These are phyloP conservation scores for Magnusiomyces sp. DNA, from an alignment of 1,139 yeast species.

Conservation along the genomic window DNA sequence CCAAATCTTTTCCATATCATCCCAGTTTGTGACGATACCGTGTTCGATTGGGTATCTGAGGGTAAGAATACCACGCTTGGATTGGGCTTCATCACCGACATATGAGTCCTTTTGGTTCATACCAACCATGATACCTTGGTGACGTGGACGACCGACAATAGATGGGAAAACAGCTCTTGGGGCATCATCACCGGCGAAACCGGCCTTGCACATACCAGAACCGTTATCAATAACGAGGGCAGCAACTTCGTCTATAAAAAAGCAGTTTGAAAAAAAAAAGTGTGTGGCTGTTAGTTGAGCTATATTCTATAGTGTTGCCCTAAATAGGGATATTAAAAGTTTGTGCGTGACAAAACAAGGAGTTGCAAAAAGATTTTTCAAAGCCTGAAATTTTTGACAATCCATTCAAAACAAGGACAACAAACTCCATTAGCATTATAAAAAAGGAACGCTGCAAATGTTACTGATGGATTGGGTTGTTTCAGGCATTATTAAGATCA, in stretches of 20 bases:
- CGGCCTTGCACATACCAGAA: constrained; percentile 99
- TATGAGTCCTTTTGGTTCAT: constrained; percentile 99
- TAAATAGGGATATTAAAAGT: not conserved
- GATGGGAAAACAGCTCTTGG: constrained; percentile 99
- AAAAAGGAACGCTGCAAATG: no score
- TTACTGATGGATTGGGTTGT: no score
- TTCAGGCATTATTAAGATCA: no score
- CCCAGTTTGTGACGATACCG: constrained; percentile 99
- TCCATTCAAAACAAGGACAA: no score
- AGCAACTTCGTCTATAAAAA: constrained; percentile 30
- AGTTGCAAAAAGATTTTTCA: no score
- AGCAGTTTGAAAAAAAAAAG: constrained; percentile 1
- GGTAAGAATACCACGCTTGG: constrained; percentile 99
- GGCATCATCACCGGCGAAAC: constrained; percentile 99
- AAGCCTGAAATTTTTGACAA: no score
- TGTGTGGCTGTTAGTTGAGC: constrained; percentile 5
- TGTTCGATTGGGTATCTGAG: constrained; percentile 99
- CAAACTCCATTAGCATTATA: no score
- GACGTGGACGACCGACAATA: constrained; percentile 99
- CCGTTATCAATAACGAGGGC: constrained; percentile 96
- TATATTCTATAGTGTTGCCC: no score
- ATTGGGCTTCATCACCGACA: constrained; percentile 99
- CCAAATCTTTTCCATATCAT: constrained; percentile 99
- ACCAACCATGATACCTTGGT: constrained; percentile 96
- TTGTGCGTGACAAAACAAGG: no score